Base-by-base conservation (phyloP, 2,329 filamentous ascomycete species). In the Thelonectria olida region DNA sequence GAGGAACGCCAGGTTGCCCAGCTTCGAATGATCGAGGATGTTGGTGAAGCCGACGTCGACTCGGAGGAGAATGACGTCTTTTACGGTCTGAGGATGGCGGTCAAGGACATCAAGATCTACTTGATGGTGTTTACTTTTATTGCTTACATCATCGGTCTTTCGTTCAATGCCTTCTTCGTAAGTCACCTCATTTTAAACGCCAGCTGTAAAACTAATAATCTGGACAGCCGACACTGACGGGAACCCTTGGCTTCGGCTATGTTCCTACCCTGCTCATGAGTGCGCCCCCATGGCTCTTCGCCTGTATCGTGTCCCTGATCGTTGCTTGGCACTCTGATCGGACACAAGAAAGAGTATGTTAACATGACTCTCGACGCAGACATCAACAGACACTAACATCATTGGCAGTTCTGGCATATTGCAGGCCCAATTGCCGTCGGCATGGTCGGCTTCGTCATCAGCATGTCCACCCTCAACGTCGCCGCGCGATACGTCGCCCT, bases 41-140 rank as follows among this genome's bases (percentile, higher is more conserved):
- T 85, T 1, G 85, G 84, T 39, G 83, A 87, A 71, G 82, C 82
- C 1, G 85, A 87, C 59, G 77, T 75, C 7, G 85, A 88, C 66
- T 78, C 79, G 0, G 75, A 77, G 1, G 79, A 81, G n/a, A 79
- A 85, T 66, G 81, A 81, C 3, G 69, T 79, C 2, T 83, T 86
- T 62, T 80, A 81, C 8, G 87, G 87, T 9, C 73, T 88, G 27
- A 77, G 83, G 53, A 85, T 89, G 82, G 85, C 86, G 0, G 69
- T 88, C 50, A 86, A 84, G 73, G 88, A 90, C 63, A 15, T 76
- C 64, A 89, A 89, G 78, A 86, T 88, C 63, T 90, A 88, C 68
- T 68, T 89, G 61, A 85, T 89, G 84, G 88, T 88, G 81, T 56
- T 89, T 7, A 86, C 85, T 1, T 84, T 88, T 58, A 86, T 84